Evolutionary conservation across 345 rosid species (phyloP), one percentile per base, ranked within the genome.

Genomic region (Brassica carinata): DNA sequence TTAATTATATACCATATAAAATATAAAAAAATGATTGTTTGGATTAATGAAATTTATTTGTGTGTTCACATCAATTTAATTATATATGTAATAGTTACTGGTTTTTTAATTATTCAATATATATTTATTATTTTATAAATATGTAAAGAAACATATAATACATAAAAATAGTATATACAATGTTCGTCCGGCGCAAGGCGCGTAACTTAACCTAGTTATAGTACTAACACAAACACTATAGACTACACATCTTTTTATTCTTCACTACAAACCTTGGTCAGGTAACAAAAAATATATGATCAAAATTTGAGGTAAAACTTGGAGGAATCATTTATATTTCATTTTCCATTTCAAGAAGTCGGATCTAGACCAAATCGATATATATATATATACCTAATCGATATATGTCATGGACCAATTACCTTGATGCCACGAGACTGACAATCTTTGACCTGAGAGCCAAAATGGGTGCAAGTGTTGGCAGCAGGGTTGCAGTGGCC

Each of bases 401-500:
- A 45, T 43, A 31, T 62, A 13, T 29, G 69, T 51, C 38, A 79
- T 73, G 17, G 17, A 53, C 83, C 53, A n/a, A 53, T 38, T 38
- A 80, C 83, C 78, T 87, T 90, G 83, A 90, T 74, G 18, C 92
- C 89, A 57, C 14, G 81, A 7, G 66, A 67, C 19, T 88, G 87
- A 74, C 94, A 90, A 30, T 69, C 78, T 19, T 57, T 82, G 61
- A 90, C 83, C 67, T 71, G 85, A 7, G 80, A 13, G 71, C 88
- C 75, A n/a, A 85, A 29, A 18, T 11, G 48, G 31, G 70, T 80
- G 31, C 92, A 90, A 48, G 86, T 80, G 9, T 79, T 69, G 45
- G 83, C 51, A 33, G 83, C 80, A 0, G 89, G 88, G 73, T 82
- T 79, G 63, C 92, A 88, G 82, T 88, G 92, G 13, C 94, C 94